Percentiles rank a stretch among this genome's conserved stretches.
Evolutionary conservation across 2,329 filamentous ascomycete genomes (phyloP).

Genomic region (Aspergillus alliaceus): DNA sequence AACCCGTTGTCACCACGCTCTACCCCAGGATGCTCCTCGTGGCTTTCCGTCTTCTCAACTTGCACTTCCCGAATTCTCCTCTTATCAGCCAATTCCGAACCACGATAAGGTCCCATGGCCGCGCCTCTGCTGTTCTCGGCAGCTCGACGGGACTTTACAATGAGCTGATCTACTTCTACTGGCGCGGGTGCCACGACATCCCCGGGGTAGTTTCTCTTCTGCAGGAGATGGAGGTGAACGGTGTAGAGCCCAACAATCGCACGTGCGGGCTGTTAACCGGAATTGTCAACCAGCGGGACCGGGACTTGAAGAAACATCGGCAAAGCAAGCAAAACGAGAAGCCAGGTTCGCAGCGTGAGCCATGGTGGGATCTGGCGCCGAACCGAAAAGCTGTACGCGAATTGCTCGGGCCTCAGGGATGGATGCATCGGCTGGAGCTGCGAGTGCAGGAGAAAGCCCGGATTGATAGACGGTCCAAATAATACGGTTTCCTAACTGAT

Average conservation of each 20-base stretch:
- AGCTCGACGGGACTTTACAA: conserved; percentile 45
- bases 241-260: conserved; percentile 36
- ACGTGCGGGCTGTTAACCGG: conserved; percentile 33
- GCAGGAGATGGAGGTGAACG: conserved; percentile 46
- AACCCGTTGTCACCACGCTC: conserved; percentile 34
- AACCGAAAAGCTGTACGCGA: conserved; percentile 30
- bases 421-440: conserved; percentile 23
- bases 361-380: conserved; percentile 35
- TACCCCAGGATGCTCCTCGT: conserved; percentile 44
- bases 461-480: background rate
- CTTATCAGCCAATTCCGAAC: conserved; percentile 42
- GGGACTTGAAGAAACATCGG: conserved; percentile 21
- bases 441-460: conserved; percentile 9
- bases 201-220: conserved; percentile 40
- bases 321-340: conserved; percentile 5
- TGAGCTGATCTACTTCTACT: conserved; percentile 44
- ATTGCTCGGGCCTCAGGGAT: conserved; percentile 26
- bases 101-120: conserved; percentile 41
- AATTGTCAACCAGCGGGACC: conserved; percentile 28
- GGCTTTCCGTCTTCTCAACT: conserved; percentile 41
- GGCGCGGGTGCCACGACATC: conserved; percentile 43
- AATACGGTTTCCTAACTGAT: too few species aligned
- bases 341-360: conserved; percentile 7
- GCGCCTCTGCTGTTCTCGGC: conserved; percentile 44
- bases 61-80: conserved; percentile 41